A percentile compares a stretch with the other conserved stretches of the same genome.
phyloP scores from a whole-genome alignment of 768 basidiomycete species.

The Serendipita indica region DNA sequence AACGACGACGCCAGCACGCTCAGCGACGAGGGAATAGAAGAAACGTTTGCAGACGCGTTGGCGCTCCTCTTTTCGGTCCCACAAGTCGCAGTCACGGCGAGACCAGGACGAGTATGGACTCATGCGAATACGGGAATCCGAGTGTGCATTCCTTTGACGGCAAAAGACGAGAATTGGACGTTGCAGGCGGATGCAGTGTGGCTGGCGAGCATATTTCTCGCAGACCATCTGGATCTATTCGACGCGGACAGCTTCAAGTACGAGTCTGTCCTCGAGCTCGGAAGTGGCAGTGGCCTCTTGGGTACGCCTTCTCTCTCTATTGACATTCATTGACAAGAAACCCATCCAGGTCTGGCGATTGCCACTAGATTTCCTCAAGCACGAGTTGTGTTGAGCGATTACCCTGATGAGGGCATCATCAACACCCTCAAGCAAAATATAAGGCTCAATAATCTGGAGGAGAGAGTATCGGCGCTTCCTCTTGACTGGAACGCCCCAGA shows the following conservation, averaged over 20 bases:
- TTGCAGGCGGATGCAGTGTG: slow-evolving; percentile 68
- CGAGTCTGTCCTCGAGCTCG: neutral
- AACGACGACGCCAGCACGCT: neutral
- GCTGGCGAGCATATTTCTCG: slow-evolving; percentile 50
- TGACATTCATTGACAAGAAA: neutral
- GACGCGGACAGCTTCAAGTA: slow-evolving; percentile 20
- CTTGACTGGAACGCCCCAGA: slow-evolving; percentile 50
- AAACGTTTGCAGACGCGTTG: neutral
- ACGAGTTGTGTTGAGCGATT: slow-evolving; percentile 46
- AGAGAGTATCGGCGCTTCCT: slow-evolving; percentile 34
- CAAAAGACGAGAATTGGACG: slow-evolving; percentile 41
- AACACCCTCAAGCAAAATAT: slow-evolving; percentile 44
- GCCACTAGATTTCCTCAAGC: slow-evolving; percentile 23
- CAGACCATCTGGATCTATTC: slow-evolving; percentile 44
- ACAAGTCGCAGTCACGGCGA: neutral
- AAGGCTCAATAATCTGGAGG: slow-evolving; percentile 31
- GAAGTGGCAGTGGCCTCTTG: neutral
- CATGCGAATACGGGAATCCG: neutral
- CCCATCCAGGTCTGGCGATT: slow-evolving; percentile 11
- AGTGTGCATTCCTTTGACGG: neutral
- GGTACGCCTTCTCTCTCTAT: neutral
- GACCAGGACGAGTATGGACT: neutral
- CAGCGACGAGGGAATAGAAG: neutral
- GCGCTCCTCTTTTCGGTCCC: neutral
- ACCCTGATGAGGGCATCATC: slow-evolving; percentile 52